A percentile compares a stretch with the other conserved stretches of the same genome.
These are phyloP conservation scores for Scheffersomyces stambukii DNA, from an alignment of 1,139 yeast species.

Conservation along the genomic window DNA sequence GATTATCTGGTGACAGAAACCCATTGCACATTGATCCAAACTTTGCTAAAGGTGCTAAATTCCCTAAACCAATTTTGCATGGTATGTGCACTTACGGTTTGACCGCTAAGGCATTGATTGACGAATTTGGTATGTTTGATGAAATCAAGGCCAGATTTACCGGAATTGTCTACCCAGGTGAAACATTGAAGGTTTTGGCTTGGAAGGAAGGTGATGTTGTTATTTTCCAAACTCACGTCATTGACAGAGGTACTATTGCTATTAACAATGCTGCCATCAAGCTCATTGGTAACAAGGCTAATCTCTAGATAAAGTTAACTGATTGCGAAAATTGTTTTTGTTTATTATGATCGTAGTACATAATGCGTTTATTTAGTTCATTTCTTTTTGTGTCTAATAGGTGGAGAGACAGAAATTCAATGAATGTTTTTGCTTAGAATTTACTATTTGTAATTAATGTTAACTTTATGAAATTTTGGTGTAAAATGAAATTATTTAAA, in stretches of 20 bases:
- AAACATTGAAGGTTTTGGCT: constrained; percentile 72
- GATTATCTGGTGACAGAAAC: constrained; percentile 91
- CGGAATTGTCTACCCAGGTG: constrained; percentile 96
- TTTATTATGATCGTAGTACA: constrained; percentile 1
- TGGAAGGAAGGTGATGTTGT: constrained; percentile 77
- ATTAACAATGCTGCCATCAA: constrained; percentile 87
- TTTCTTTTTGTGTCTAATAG: constrained; percentile 1
- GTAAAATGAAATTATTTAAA: constrained; percentile 1
- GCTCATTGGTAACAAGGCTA: constrained; percentile 44
- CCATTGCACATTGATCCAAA: constrained; percentile 93
- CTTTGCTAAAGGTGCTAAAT: constrained; percentile 86
- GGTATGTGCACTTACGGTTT: constrained; percentile 90
- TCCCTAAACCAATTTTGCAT: constrained; percentile 84
- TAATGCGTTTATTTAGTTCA: constrained; percentile 3
- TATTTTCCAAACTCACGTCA: constrained; percentile 77
- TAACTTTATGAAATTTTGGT: constrained; percentile 1
- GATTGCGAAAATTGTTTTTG: too few species aligned
- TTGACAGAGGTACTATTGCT: constrained; percentile 75
- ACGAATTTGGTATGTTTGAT: constrained; percentile 74
- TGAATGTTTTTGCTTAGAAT: background rate
- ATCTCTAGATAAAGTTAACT: constrained; percentile 24
- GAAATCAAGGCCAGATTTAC: constrained; percentile 91
- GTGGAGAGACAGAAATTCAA: constrained; percentile 1
- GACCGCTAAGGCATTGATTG: constrained; percentile 69
- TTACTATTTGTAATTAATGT: background rate